Evolutionary conservation across 345 rosid species (phyloP).

Genomic region (Moricandia arvensis): DNA sequence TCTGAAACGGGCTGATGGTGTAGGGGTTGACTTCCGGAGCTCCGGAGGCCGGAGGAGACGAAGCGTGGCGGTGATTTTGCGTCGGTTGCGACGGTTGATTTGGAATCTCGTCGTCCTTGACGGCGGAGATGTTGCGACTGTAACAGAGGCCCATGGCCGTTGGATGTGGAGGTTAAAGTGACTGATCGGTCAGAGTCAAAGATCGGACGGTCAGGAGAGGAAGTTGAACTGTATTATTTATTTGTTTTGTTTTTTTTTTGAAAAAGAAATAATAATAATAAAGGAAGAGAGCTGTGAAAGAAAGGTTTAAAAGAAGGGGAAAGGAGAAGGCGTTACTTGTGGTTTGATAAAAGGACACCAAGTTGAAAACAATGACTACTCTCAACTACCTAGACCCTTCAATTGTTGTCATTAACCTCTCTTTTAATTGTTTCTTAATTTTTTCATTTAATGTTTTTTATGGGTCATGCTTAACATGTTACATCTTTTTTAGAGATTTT

Average conservation of each 20-base stretch:
- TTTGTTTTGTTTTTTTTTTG: background rate
- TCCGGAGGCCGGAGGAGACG: slow-evolving; percentile 33
- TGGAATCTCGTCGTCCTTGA: slow-evolving; percentile 32
- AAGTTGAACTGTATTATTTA: slow-evolving; percentile 5
- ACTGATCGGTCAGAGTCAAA: slow-evolving; percentile 38
- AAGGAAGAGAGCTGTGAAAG: background rate
- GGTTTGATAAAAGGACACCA: slow-evolving; percentile 7
- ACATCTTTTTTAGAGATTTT: background rate
- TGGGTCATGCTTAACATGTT: background rate
- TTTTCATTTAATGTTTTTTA: slow-evolving; percentile 12
- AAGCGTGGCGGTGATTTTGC: slow-evolving; percentile 2
- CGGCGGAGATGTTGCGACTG: slow-evolving; percentile 57
- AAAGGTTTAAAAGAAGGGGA: slow-evolving; percentile 9
- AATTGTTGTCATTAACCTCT: slow-evolving; percentile 16
- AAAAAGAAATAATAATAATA: background rate
- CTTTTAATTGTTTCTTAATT: slow-evolving; percentile 23
- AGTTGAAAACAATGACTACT: slow-evolving; percentile 10
- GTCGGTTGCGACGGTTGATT: background rate
- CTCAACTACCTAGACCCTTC: slow-evolving; percentile 8
- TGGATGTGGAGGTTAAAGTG: slow-evolving; percentile 2
- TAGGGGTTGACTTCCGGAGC: slow-evolving; percentile 49
- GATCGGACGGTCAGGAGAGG: slow-evolving; percentile 34
- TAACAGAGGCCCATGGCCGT: slow-evolving; percentile 78
- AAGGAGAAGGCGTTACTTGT: slow-evolving; percentile 15
- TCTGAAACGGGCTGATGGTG: slow-evolving; percentile 63